Conservation (phyloP, 139 green algal species). For the Spirogloea muscicola region DNA sequence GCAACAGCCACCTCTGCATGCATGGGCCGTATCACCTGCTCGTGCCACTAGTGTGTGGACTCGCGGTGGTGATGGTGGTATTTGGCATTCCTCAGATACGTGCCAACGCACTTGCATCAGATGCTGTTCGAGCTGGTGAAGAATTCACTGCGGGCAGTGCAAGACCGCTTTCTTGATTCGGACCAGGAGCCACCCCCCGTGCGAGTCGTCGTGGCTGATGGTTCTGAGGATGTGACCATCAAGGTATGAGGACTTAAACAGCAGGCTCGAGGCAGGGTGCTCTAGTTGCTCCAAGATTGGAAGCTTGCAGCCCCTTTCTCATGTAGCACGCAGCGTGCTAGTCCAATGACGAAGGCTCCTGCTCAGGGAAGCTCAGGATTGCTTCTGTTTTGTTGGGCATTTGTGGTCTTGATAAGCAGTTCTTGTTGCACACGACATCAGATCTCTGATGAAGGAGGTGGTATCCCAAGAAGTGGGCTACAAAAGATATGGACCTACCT, state of each 20-base stretch:
- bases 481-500: slow-evolving; percentile 85
- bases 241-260: slow-evolving; percentile 60
- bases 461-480: slow-evolving; percentile 84
- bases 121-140: slow-evolving; percentile 87
- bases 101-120: slow-evolving; percentile 92
- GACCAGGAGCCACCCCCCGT: slow-evolving; percentile 79
- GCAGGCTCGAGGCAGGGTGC: not conserved
- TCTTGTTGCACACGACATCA: not conserved
- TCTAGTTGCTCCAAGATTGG: not conserved
- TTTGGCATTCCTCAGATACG: slow-evolving; percentile 60
- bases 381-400: not conserved
- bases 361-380: not conserved
- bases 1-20: too few relatives aligned
- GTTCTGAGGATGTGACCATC: slow-evolving; percentile 94
- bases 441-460: slow-evolving; percentile 85
- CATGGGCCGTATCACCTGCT: too few relatives aligned
- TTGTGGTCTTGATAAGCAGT: not conserved
- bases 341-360: not conserved
- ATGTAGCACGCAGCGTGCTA: not conserved
- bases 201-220: slow-evolving; percentile 89
- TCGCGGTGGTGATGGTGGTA: not conserved
- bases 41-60: too few relatives aligned
- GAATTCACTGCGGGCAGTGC: slow-evolving; percentile 87
- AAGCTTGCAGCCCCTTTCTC: not conserved
- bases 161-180: slow-evolving; percentile 77